Evolutionary conservation across 805 yeast genomes (phyloP), one percentile per base, ranked within the genome.

Genomic region (Grigorovia humatica): DNA sequence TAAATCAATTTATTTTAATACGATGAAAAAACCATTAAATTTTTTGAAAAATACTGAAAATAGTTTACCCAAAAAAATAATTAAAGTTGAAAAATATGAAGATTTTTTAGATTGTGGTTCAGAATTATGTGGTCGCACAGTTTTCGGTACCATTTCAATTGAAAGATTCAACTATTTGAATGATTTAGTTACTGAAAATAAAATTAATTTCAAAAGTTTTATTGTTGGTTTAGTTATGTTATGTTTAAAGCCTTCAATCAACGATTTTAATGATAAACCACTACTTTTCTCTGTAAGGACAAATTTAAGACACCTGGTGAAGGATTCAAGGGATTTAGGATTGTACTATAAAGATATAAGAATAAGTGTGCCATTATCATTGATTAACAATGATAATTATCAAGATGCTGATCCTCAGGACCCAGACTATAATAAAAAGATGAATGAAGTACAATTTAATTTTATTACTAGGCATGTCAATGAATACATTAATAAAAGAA

Each of bases 211-310:
- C 18, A 59, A 55, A 45, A 61, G 62, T 48, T 60, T 65, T 32
- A 52, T 65, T 12, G 58, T 62, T 38, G 64, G 65, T 19, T 54
- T 63, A 5, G 53, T 59, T 3, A 57, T 65, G 62, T 45, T 64
- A n/a, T 60, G 66, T 49, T 49, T 65, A 23, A 58, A 64, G 47
- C 59, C 64, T 1, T 52, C 57, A 27, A 54, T 59, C 12, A 57
- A 53, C 19, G 50, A 58, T 46, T 60, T 54, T 44, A 51, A 51
- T 20, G 58, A 57, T 3, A 53, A 46, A 11, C 17, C 17, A 15
- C 51, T 65, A 2, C 55, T 55, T 1, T 64, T 65, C 49, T 59
- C 61, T 9, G 51, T 65, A 19, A 60, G 62, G 1, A 49, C 59
- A 13, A 54, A 65, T 49, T 48, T 65, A 42, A 58, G 69, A 51